Evolutionary conservation across 2,329 filamentous ascomycete genomes (phyloP).

Genomic region (Colletotrichum liaoningense): DNA sequence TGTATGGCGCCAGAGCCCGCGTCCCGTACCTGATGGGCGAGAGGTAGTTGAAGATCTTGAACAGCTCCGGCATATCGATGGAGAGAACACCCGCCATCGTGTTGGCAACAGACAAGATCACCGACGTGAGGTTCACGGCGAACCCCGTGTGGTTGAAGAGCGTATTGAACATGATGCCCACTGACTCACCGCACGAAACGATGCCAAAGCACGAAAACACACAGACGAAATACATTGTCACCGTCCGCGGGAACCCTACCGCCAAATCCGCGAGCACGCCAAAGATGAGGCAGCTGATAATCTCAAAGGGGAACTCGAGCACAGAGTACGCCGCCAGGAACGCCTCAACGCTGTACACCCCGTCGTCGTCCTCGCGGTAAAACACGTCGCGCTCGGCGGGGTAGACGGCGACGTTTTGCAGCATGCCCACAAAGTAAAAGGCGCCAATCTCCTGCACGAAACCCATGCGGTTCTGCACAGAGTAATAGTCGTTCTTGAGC

Average conservation of each 20-base stretch:
- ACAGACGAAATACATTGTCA: constrained; percentile 73
- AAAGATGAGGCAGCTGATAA: constrained; percentile 73
- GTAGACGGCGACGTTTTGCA: constrained; percentile 82
- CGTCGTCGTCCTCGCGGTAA: constrained; percentile 80
- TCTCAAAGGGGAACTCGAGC: constrained; percentile 79
- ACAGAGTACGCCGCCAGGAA: constrained; percentile 78
- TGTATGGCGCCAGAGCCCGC: constrained; percentile 74
- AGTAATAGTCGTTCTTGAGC: constrained; percentile 74
- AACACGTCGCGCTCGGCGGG: constrained; percentile 80
- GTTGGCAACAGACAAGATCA: constrained; percentile 77
- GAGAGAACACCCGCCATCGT: constrained; percentile 79
- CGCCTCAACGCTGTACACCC: constrained; percentile 76
- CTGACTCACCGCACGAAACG: constrained; percentile 78
- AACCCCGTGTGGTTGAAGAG: constrained; percentile 80
- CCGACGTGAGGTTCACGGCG: constrained; percentile 77
- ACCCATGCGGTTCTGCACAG: constrained; percentile 79
- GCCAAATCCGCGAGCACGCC: constrained; percentile 73
- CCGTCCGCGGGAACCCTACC: constrained; percentile 72
- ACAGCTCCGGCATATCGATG: constrained; percentile 74
- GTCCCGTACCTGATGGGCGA: constrained; percentile 78
- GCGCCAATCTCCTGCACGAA: constrained; percentile 79
- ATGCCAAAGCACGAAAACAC: constrained; percentile 79
- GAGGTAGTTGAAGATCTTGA: constrained; percentile 77
- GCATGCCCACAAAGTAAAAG: constrained; percentile 81
- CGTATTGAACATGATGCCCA: constrained; percentile 86